Evolutionary conservation across 192 early-diverging fungal species (phyloP).

Genomic region (Gamsiella multidivaricata): DNA sequence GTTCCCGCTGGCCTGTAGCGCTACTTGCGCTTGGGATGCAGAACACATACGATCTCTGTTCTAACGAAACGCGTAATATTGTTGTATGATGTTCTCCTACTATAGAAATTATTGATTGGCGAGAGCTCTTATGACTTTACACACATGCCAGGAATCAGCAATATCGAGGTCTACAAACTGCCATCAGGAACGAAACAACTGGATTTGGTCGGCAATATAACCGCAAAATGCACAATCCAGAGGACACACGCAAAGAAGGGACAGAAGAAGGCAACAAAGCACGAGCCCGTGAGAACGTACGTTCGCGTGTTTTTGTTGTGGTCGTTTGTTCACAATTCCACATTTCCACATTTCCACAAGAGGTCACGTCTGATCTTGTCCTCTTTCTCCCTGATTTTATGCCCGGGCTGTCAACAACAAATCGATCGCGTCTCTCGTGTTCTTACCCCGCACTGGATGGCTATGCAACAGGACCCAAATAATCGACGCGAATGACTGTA

Average conservation of each 20-base stretch:
- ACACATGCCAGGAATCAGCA: slow-evolving; percentile 28
- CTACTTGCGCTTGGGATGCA: too few relatives aligned
- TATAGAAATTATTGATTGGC: slow-evolving; percentile 45
- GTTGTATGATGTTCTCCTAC: too few relatives aligned
- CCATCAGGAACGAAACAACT: slow-evolving; percentile 28
- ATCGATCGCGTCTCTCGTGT: neutral
- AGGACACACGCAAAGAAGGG: slow-evolving; percentile 36
- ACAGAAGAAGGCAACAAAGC: slow-evolving; percentile 34
- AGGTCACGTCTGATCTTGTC: neutral
- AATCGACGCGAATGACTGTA: slow-evolving; percentile 39
- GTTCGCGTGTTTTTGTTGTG: neutral
- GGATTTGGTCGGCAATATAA: slow-evolving; percentile 46
- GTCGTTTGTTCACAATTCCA: neutral
- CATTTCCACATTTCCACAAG: neutral
- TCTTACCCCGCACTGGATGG: neutral
- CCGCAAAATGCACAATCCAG: slow-evolving; percentile 37
- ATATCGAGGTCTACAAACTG: slow-evolving; percentile 42
- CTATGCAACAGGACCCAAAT: slow-evolving; percentile 24
- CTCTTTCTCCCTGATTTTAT: neutral
- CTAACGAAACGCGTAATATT: neutral
- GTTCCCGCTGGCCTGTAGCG: too few relatives aligned
- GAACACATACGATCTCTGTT: too few relatives aligned
- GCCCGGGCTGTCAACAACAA: too few relatives aligned
- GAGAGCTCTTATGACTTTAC: slow-evolving; percentile 22
- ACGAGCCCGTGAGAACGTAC: slow-evolving; percentile 43